Evolutionary conservation across 257 asterid species (phyloP), one percentile per base, ranked within the genome.

Genomic region (Nicotiana tabacum): DNA sequence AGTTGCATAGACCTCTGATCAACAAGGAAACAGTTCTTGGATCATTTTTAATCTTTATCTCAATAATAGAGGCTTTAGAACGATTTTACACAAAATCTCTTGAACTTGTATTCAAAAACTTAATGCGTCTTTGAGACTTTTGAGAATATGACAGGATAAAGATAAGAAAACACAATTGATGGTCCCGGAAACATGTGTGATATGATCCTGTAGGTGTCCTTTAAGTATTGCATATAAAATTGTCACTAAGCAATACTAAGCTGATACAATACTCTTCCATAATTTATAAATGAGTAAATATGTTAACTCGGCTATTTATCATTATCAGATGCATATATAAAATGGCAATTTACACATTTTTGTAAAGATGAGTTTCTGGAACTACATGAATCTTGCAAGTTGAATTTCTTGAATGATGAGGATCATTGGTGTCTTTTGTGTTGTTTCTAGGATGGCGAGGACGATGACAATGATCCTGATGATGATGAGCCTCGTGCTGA

Each of bases 401-500:
- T 72, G 46, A 27, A 39, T 76, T 76, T 51, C 62, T 76, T 76
- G 13, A 76, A 29, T 29, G 65, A 48, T 76, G 80, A 76, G 15
- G 43, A 76, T 51, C 64, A 76, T 43, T 29, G 21, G 61, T 48
- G 80, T 51, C 46, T 69, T 76, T n/a, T 29, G 43, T 76, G 80
- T 76, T 60, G 56, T 86, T 83, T 76, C 79, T 89, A 96, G 99
- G 98, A 96, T 83, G 93, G 85, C 43, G 92, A 91, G 83, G 97
- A 93, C 16, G 91, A 66, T 29, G 98, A 93, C 86, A 82, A 89
- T 82, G 98, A 96, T 85, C 90, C 81, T 67, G 99, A 94, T 83
- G 99, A 96, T 35, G 98, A 94, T 81, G 98, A 89, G 78, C 95
- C 97, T 76, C 95, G 87, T 83, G 88, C 89, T 46, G 97, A 90